These are phyloP conservation scores for Suzukiozyma palmioleophila DNA, from an alignment of 1,139 yeast species.

Conservation along the genomic window DNA sequence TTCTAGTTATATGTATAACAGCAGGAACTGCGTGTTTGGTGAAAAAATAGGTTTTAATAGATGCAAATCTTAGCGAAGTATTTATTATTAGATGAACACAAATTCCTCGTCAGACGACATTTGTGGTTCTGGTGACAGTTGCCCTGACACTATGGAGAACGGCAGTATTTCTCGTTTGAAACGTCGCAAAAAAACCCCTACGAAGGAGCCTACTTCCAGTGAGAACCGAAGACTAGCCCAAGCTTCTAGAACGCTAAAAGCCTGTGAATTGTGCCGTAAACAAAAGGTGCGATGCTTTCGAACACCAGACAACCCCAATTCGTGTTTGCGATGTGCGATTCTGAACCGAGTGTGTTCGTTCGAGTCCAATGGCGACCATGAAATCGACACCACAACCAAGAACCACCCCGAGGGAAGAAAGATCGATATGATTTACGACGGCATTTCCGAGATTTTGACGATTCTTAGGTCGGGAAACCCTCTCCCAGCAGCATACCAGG, in stretches of 20 bases:
- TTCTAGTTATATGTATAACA: no score
- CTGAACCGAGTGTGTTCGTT: conserved; percentile 51
- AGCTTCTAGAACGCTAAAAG: conserved; percentile 48
- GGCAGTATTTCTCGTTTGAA: background rate
- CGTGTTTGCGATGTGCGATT: conserved; percentile 56
- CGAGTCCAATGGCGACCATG: conserved; percentile 17
- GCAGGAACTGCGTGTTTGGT: no score
- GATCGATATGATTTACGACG: conserved; percentile 27
- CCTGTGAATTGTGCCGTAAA: conserved; percentile 56
- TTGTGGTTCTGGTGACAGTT: no score
- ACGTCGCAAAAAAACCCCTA: background rate
- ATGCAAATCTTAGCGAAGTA: no score
- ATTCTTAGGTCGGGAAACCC: conserved; percentile 14
- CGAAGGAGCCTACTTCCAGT: conserved; percentile 2
- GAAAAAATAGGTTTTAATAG: no score
- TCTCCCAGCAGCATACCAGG: background rate
- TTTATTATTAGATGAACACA: no score
- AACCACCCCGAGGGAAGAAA: conserved; percentile 9
- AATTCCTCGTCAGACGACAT: no score
- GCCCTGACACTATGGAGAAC: background rate
- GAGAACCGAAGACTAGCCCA: conserved; percentile 21
- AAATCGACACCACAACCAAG: background rate
- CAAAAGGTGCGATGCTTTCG: conserved; percentile 64
- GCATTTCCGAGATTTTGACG: conserved; percentile 28
- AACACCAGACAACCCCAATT: conserved; percentile 35